phyloP scores from a whole-genome alignment of 768 basidiomycete species.

The Hypholoma sublateritium region DNA sequence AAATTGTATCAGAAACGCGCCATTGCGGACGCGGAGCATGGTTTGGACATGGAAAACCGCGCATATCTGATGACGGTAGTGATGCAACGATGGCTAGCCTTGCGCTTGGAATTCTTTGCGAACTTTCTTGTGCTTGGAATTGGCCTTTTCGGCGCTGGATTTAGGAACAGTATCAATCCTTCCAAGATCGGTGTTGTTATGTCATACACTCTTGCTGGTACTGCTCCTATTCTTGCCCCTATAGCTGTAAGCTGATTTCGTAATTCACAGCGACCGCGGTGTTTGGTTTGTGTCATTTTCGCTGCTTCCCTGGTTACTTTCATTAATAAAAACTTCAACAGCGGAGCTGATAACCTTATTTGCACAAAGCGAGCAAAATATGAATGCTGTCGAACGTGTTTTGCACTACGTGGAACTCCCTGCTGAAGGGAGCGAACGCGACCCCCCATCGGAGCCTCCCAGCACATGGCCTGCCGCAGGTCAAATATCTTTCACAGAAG shows the following conservation, averaged over 20 bases:
- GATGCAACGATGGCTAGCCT: conserved; percentile 64
- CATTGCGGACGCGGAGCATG: conserved; percentile 47
- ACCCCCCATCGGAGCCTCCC: conserved; percentile 38
- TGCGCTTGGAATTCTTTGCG: conserved; percentile 66
- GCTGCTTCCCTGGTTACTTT: not conserved
- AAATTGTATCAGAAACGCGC: conserved; percentile 39
- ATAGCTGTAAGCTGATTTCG: not conserved
- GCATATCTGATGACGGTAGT: conserved; percentile 66
- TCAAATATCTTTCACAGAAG: conserved; percentile 52
- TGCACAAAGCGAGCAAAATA: conserved; percentile 65
- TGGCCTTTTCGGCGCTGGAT: conserved; percentile 65
- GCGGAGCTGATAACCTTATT: conserved; percentile 56
- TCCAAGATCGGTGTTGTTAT: conserved; percentile 64
- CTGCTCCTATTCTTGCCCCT: not conserved
- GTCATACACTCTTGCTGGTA: conserved; percentile 53
- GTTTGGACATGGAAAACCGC: conserved; percentile 58
- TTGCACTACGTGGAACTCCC: conserved; percentile 67
- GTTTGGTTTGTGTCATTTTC: conserved; percentile 42
- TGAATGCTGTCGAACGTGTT: conserved; percentile 73
- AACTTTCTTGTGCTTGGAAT: conserved; percentile 72
- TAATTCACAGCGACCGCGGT: conserved; percentile 43
- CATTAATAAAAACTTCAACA: conserved; percentile 18
- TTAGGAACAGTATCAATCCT: conserved; percentile 53
- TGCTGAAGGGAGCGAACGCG: conserved; percentile 46
- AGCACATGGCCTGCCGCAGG: conserved; percentile 52